phyloP scores from a whole-genome alignment of 2,329 filamentous ascomycete genomes.

The Tolypocladium album region DNA sequence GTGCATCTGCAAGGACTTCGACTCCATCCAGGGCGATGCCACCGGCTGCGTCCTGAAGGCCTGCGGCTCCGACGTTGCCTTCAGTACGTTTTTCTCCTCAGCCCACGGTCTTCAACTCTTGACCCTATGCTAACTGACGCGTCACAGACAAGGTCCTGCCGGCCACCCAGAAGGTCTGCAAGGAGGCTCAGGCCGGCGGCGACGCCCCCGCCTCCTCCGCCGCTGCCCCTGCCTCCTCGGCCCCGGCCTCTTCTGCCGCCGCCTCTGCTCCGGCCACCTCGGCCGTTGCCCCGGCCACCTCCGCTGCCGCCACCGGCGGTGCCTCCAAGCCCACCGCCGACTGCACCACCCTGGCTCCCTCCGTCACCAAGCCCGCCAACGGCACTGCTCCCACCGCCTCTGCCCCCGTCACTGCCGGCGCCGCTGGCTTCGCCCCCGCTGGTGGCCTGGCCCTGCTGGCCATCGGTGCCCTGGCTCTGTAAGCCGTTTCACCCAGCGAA shows the following conservation, averaged over 20 bases:
- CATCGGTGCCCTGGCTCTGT: conserved; percentile 24
- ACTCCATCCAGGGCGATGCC: conserved; percentile 15
- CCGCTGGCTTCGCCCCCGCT: conserved; percentile 17
- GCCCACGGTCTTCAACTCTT: too few relatives aligned
- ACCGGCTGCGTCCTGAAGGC: conserved; percentile 15
- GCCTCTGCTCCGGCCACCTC: background rate
- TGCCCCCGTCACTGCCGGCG: conserved; percentile 14
- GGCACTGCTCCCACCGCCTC: conserved; percentile 6
- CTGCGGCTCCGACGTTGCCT: conserved; percentile 18
- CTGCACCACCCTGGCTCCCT: conserved; percentile 5
- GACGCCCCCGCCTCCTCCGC: background rate
- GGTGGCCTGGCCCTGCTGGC: conserved; percentile 21
- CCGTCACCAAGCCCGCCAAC: conserved; percentile 6
- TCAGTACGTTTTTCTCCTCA: conserved; percentile 15
- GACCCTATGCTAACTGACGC: background rate
- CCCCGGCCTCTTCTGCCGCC: background rate
- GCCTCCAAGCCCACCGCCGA: conserved; percentile 5
- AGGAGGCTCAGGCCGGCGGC: background rate
- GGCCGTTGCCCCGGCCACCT: background rate
- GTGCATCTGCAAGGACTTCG: conserved; percentile 12
- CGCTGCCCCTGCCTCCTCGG: background rate
- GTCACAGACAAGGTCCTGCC: conserved; percentile 19
- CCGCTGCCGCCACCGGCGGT: conserved; percentile 2
- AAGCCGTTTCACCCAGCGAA: conserved; percentile 8
- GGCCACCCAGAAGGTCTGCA: conserved; percentile 15